Conservation (phyloP, 305 asterid species). For the Fraxinus paxiana region DNA sequence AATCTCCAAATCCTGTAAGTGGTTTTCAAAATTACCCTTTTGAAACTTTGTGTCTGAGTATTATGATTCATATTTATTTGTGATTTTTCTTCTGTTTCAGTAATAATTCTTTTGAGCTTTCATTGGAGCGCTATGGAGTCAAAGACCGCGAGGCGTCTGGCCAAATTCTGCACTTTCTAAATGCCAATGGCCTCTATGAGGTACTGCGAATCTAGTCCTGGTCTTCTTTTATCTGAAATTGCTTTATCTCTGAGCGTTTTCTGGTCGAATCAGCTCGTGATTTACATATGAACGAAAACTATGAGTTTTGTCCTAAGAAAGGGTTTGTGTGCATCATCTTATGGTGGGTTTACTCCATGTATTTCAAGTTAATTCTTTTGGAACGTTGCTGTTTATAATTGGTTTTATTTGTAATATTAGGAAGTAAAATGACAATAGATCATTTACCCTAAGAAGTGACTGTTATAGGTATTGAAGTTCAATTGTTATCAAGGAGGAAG, state of each 20-base stretch:
- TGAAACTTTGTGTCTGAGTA: neutral
- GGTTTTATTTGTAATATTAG: neutral
- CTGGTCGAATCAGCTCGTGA: neutral
- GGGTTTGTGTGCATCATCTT: neutral
- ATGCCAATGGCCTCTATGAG: conserved; percentile 44
- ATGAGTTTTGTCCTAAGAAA: neutral
- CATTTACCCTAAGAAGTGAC: neutral
- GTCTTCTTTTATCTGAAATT: neutral
- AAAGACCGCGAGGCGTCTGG: conserved; percentile 54
- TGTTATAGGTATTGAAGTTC: neutral
- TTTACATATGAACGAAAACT: neutral
- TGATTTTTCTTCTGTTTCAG: conserved; percentile 33
- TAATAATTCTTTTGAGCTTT: conserved; percentile 51
- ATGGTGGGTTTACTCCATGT: neutral
- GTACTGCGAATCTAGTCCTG: conserved; percentile 27
- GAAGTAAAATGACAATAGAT: neutral
- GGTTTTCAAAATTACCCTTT: neutral
- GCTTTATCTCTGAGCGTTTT: neutral
- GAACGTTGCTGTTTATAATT: neutral
- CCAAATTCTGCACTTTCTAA: conserved; percentile 41
- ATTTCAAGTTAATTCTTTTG: neutral
- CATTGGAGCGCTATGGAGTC: conserved; percentile 65
- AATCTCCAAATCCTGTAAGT: conserved; percentile 43
- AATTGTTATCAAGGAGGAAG: neutral
- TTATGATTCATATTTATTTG: neutral